A percentile compares a stretch with the other conserved stretches of the same genome.
Conservation (phyloP, 2,329 filamentous ascomycete genomes). For the Fusarium sp. region DNA sequence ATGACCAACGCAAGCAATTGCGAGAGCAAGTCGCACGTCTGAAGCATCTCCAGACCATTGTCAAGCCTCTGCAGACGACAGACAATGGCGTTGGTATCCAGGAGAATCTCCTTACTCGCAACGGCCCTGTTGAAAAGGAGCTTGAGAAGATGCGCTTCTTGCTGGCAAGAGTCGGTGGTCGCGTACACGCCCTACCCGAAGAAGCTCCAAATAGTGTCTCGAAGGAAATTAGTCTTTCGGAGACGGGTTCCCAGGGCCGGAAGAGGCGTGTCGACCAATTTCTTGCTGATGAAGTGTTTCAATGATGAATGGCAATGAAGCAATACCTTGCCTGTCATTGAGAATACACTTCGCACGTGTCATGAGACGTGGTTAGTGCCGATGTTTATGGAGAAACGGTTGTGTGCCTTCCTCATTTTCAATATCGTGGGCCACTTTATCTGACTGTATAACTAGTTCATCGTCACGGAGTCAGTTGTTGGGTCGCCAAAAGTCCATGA, state of each 20-base stretch:
- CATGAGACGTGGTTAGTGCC: neutral
- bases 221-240: constrained; percentile 16
- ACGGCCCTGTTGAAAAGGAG: constrained; percentile 73
- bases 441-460: neutral
- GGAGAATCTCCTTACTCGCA: constrained; percentile 73
- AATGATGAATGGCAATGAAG: constrained; percentile 17
- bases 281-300: constrained; percentile 44
- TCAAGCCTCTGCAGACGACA: constrained; percentile 56
- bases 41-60: constrained; percentile 60
- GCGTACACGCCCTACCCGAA: constrained; percentile 53
- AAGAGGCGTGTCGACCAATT: constrained; percentile 46
- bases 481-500: neutral
- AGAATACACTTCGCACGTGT: neutral
- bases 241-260: constrained; percentile 27
- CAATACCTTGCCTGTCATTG: neutral
- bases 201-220: constrained; percentile 3
- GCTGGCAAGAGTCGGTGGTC: constrained; percentile 67
- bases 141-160: constrained; percentile 74
- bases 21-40: constrained; percentile 58
- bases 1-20: constrained; percentile 51
- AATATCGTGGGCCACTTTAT: neutral
- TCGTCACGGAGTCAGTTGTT: neutral
- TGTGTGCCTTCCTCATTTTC: neutral
- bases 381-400: neutral
- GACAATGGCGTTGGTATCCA: constrained; percentile 61